phyloP scores from a whole-genome alignment of 495 filamentous ascomycete genomes.

The Penicilliopsis zonata region DNA sequence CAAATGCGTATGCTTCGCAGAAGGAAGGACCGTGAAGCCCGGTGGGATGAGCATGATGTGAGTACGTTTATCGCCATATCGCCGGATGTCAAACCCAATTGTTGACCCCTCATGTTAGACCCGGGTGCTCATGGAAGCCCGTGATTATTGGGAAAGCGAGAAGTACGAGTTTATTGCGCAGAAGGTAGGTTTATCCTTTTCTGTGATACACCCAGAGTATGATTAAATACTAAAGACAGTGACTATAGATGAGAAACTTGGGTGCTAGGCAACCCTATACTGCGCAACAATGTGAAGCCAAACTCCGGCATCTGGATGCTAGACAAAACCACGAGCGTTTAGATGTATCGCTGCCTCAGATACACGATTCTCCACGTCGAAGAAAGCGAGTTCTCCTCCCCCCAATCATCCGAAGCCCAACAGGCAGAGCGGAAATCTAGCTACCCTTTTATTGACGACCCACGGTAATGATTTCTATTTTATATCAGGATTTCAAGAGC shows the following conservation, averaged over 20 bases:
- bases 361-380: conserved; percentile 14
- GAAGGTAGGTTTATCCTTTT: conserved; percentile 24
- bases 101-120: conserved; percentile 21
- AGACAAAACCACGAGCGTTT: conserved; percentile 8
- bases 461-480: too few relatives aligned
- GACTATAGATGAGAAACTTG: conserved; percentile 24
- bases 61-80: conserved; percentile 25
- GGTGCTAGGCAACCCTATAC: conserved; percentile 21
- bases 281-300: conserved; percentile 23
- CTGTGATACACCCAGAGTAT: not conserved
- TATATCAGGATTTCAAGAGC: too few relatives aligned
- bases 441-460: too few relatives aligned
- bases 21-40: conserved; percentile 44
- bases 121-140: conserved; percentile 31
- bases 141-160: conserved; percentile 37
- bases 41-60: conserved; percentile 60
- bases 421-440: too few relatives aligned
- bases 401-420: too few relatives aligned
- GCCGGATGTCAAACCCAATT: conserved; percentile 8
- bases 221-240: conserved; percentile 2
- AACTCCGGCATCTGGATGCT: conserved; percentile 19
- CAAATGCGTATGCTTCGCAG: conserved; percentile 64
- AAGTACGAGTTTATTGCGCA: conserved; percentile 38
- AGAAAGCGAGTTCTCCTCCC: too few relatives aligned
- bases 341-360: conserved; percentile 11